phyloP scores from a whole-genome alignment of 768 basidiomycete genomes.

The Boletus bicolor region DNA sequence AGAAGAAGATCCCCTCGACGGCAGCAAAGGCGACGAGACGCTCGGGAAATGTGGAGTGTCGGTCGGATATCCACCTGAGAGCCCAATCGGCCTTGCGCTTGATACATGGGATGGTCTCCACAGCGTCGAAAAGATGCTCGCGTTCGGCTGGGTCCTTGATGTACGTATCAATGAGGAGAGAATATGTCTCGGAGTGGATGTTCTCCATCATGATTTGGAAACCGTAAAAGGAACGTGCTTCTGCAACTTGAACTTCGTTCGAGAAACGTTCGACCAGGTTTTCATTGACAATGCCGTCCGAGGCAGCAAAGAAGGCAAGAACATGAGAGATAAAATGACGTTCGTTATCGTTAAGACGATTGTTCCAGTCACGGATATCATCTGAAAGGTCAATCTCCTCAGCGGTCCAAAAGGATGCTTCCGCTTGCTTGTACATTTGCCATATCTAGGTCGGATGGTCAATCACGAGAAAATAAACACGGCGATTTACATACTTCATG shows the following conservation, averaged over 20 bases:
- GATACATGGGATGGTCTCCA: slow-evolving; percentile 90
- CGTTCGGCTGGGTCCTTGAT: slow-evolving; percentile 76
- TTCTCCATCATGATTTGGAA: slow-evolving; percentile 99
- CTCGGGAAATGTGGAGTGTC: slow-evolving; percentile 75
- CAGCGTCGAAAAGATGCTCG: slow-evolving; percentile 79
- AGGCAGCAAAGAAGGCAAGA: slow-evolving; percentile 93
- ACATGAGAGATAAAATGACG: slow-evolving; percentile 86
- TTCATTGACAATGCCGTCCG: slow-evolving; percentile 93
- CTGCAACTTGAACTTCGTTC: slow-evolving; percentile 83
- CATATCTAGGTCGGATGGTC: slow-evolving; percentile 60
- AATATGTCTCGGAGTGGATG: slow-evolving; percentile 94
- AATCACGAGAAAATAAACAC: background rate
- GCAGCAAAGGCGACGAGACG: slow-evolving; percentile 92
- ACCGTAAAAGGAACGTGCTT: slow-evolving; percentile 93
- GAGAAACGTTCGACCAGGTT: slow-evolving; percentile 92
- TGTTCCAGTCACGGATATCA: slow-evolving; percentile 81
- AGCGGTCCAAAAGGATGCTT: slow-evolving; percentile 91
- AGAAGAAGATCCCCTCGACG: slow-evolving; percentile 97
- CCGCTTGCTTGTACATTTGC: slow-evolving; percentile 91
- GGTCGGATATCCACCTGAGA: slow-evolving; percentile 83
- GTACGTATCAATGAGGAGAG: slow-evolving; percentile 90
- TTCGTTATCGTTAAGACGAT: slow-evolving; percentile 73
- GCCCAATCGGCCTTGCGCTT: slow-evolving; percentile 94
- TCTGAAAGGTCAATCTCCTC: slow-evolving; percentile 89
- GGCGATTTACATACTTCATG: slow-evolving; percentile 58